Base-by-base conservation (phyloP, 805 yeast species). In the Henningerozyma blattae region DNA sequence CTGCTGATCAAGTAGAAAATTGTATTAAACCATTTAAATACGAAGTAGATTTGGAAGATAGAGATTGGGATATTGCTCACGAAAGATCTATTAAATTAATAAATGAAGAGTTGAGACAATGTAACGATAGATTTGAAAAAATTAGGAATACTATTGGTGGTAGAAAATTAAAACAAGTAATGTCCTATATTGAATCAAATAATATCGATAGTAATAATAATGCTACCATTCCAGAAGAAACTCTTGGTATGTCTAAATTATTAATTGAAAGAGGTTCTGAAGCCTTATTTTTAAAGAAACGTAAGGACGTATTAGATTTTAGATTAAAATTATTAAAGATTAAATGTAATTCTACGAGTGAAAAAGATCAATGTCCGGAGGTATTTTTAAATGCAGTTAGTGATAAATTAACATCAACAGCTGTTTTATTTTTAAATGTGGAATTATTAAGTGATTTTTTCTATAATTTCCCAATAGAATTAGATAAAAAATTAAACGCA, bases 1-100 rank as follows among this genome's bases (percentile, higher is more conserved):
- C 98, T 0, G 94, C 98, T 0, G 99, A 93, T 55, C 99, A 91
- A 56, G 97, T 91, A 5, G 99, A 91, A 50, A 91, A 93, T 57
- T 87, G 97, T 61, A 89, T 91, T 49, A 91, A 91, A 55, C 99
- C 99, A 2, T 91, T 80, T 63, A 91, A 91, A 61, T 91, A 89
- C 55, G 99, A 91, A 51, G 87, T 91, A 39, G 99, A 91, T 50
- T 73, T 91, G 32, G 97, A 91, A 52, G 94, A 87, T 46, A 68
- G 95, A 27, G 99, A 91, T 55, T 91, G 99, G 99, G 60, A 64
- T 20, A 52, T 69, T 6, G 77, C 95, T 26, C 73, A 83, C 39
- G 93, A 82, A 22, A 93, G 82, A 50, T 71, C 96, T 0, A 70
- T 75, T 10, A 62, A 61, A 16, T 56, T 91, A 36, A 56, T 91